Conservation (phyloP, 1,284 basidiomycete genomes). For the Ceratobasidium sp. region DNA sequence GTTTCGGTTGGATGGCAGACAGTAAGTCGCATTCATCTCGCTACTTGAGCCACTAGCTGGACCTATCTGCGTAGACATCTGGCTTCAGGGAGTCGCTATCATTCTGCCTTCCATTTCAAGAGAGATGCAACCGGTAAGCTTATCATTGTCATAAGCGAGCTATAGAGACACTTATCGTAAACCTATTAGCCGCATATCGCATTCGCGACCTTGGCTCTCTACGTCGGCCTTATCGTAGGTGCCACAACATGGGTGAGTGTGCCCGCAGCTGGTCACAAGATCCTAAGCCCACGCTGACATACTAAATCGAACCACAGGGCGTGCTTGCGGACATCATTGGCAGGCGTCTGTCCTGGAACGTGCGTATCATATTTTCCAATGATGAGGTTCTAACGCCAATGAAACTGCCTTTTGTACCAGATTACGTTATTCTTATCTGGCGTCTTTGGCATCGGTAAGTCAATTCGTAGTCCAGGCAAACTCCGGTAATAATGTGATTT, state of each 20-base stretch:
- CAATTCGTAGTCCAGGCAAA: too few species aligned
- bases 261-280: not conserved
- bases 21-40: constrained; percentile 54
- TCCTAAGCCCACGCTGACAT: not conserved
- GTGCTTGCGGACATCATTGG: constrained; percentile 62
- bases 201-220: constrained; percentile 65
- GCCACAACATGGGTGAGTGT: constrained; percentile 59
- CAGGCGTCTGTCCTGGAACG: constrained; percentile 63
- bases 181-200: constrained; percentile 53
- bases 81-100: constrained; percentile 66
- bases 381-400: not conserved
- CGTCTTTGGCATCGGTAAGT: constrained; percentile 68
- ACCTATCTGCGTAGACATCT: constrained; percentile 58
- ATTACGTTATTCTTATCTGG: constrained; percentile 68
- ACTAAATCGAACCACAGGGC: constrained; percentile 52
- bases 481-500: too few species aligned
- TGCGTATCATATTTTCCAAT: not conserved
- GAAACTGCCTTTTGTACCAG: constrained; percentile 50
- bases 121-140: constrained; percentile 57
- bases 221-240: constrained; percentile 67
- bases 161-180: constrained; percentile 8
- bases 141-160: not conserved
- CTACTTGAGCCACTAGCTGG: constrained; percentile 19
- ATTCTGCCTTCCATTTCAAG: constrained; percentile 61
- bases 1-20: constrained; percentile 65